Conservation (phyloP, 495 filamentous ascomycete species). For the Xylaria cubensis region DNA sequence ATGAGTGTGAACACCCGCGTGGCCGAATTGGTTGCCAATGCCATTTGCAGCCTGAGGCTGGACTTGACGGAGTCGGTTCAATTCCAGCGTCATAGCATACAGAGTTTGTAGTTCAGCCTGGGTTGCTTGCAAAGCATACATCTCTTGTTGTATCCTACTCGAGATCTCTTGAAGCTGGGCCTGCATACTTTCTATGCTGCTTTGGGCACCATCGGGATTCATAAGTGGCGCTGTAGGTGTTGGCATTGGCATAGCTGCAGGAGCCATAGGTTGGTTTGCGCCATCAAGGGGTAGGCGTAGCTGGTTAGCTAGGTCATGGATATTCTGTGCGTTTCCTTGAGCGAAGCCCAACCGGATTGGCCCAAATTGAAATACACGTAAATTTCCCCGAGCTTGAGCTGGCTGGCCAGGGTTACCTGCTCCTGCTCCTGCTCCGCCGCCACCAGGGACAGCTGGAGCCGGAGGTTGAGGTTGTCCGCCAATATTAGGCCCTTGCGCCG, state of each 20-base stretch:
- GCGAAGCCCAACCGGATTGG: constrained; percentile 65
- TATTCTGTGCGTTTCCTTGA: constrained; percentile 54
- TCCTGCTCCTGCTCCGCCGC: constrained; percentile 31
- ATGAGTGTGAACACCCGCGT: constrained; percentile 30
- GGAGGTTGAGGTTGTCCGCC: constrained; percentile 36
- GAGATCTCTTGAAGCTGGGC: constrained; percentile 67
- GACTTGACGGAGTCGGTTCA: constrained; percentile 46
- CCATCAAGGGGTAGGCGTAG: constrained; percentile 43
- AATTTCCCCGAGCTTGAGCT: constrained; percentile 36
- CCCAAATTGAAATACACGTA: constrained; percentile 64
- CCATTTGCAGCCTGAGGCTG: constrained; percentile 39
- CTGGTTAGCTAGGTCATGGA: constrained; percentile 54
- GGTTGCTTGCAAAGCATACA: constrained; percentile 38
- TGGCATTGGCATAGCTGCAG: constrained; percentile 37
- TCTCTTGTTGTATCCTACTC: constrained; percentile 69
- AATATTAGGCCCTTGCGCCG: constrained; percentile 30
- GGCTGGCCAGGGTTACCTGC: constrained; percentile 35
- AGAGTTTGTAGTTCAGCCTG: constrained; percentile 67
- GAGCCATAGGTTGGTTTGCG: constrained; percentile 30
- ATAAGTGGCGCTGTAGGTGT: constrained; percentile 31
- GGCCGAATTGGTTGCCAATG: constrained; percentile 30
- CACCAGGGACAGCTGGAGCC: constrained; percentile 37
- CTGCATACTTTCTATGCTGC: constrained; percentile 50
- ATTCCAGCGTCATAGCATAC: constrained; percentile 51
- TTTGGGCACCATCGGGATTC: constrained; percentile 25